Conservation (phyloP, 1,139 yeast species). For the Yamadazyma oceani region DNA sequence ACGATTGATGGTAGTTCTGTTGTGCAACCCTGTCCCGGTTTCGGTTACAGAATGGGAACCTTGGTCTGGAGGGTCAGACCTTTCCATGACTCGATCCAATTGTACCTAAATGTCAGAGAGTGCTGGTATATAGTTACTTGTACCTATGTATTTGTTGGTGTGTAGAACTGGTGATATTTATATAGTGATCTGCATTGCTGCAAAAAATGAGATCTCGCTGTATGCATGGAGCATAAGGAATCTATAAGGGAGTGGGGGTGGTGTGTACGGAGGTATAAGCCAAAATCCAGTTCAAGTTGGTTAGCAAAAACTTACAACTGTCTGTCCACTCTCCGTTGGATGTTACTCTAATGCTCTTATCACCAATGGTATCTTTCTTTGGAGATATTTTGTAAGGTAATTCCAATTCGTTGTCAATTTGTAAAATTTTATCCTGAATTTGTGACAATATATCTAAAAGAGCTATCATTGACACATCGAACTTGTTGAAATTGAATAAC, state of each 20-base stretch:
- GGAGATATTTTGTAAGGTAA: constrained; percentile 63
- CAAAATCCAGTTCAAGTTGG: constrained; percentile 62
- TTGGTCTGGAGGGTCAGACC: no score
- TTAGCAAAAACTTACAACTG: constrained; percentile 79
- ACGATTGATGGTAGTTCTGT: no score
- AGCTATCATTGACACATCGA: constrained; percentile 79
- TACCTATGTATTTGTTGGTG: no score
- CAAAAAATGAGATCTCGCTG: constrained; percentile 2
- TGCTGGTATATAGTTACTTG: no score
- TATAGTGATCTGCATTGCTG: constrained; percentile 2
- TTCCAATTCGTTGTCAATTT: constrained; percentile 56
- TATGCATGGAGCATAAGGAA: no score
- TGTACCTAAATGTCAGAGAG: no score
- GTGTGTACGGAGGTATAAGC: constrained; percentile 41
- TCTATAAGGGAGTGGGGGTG: no score
- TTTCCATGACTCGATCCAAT: no score
- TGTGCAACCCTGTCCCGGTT: no score
- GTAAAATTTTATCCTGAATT: constrained; percentile 50
- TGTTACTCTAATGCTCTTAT: constrained; percentile 69
- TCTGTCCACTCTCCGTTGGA: constrained; percentile 86
- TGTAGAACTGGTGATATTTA: no score
- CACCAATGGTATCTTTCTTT: constrained; percentile 69
- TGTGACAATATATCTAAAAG: constrained; percentile 62
- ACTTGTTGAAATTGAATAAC: constrained; percentile 64
- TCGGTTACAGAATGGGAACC: no score